Evolutionary conservation across 306 rosid species (phyloP), one percentile per base, ranked within the genome.

Genomic region (Vachellia collinsii): DNA sequence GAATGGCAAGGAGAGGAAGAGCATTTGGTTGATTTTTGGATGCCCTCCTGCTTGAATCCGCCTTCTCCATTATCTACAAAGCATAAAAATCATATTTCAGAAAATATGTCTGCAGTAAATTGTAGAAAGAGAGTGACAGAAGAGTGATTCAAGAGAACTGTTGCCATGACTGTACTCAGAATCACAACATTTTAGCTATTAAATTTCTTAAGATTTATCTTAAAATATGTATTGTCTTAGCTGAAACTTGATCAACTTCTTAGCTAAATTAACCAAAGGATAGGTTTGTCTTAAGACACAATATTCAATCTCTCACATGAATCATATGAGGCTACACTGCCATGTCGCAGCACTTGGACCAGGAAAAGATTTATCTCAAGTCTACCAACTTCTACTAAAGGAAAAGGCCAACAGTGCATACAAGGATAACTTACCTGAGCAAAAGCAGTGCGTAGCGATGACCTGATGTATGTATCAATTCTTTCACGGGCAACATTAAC

Each of bases 41-140:
- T 51, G 97, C 95, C 89, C 99, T 95, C 86, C 99, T 86, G 89
- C 98, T 95, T 23, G 96, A 93, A 71, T 95, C 98, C 43, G 99
- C 97, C 85, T 83, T 91, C 89, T 95, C 99, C 99, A 95, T 95
- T 86, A 86, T 90, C 99, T 95, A 80, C 72, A 70, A 56, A n/a
- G 79, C 67, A 79, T 70, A 34, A 78, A 74, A 83, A 78, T 47
- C 59, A 82, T 75, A 81, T 71, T 83, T 86, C 83, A 83, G 75
- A 79, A 77, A 64, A 84, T 61, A 25, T 23, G 22, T 71, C 72
- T 36, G 22, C 23, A 4, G 17, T 63, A 47, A 68, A 39, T 53
- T 34, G 70, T 72, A 58, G 20, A 20, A 63, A 85, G 17, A 17
- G 63, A 85, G 17, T 36, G 22, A 62, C 6, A 70, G 66, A 82